Percentiles rank a stretch among this genome's conserved stretches.
These are phyloP conservation scores for Dichomitus squalens DNA, from an alignment of 1,284 basidiomycete species.

Conservation along the genomic window DNA sequence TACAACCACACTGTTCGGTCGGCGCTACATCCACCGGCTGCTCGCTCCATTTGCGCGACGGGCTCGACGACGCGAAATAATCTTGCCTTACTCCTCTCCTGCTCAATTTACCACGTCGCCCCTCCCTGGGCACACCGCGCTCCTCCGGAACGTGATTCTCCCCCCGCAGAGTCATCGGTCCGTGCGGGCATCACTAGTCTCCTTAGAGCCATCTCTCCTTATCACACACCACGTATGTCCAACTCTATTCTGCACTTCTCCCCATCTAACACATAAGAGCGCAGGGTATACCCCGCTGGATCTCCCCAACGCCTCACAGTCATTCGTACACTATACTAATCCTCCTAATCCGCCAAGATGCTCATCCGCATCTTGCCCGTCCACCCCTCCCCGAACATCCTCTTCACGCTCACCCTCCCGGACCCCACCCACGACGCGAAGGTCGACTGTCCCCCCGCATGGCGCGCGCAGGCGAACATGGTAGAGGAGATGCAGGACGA, in stretches of 20 bases:
- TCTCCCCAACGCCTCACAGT: conserved; percentile 9
- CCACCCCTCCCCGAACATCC: conserved; percentile 60
- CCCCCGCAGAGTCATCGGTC: conserved; percentile 5
- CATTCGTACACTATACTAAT: conserved; percentile 18
- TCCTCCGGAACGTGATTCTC: neutral
- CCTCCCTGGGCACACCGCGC: neutral
- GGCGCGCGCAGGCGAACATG: conserved; percentile 59
- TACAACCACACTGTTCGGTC: neutral
- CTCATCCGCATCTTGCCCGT: conserved; percentile 66
- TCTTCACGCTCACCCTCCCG: conserved; percentile 69
- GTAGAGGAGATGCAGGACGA: conserved; percentile 45
- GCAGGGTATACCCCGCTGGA: conserved; percentile 16
- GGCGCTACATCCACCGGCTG: conserved; percentile 1
- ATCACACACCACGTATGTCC: conserved; percentile 15
- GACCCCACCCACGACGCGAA: conserved; percentile 44
- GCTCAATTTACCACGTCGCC: neutral
- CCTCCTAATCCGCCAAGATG: conserved; percentile 45
- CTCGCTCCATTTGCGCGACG: neutral
- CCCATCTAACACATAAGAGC: neutral
- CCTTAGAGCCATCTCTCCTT: conserved; percentile 6
- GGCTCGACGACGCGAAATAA: conserved; percentile 1
- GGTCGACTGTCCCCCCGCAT: conserved; percentile 52
- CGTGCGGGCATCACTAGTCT: conserved; percentile 13
- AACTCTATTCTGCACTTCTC: neutral
- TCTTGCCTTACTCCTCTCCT: neutral